Evolutionary conservation across 164 flowering plant species (phyloP).

Genomic region (Hamamelis virginiana): DNA sequence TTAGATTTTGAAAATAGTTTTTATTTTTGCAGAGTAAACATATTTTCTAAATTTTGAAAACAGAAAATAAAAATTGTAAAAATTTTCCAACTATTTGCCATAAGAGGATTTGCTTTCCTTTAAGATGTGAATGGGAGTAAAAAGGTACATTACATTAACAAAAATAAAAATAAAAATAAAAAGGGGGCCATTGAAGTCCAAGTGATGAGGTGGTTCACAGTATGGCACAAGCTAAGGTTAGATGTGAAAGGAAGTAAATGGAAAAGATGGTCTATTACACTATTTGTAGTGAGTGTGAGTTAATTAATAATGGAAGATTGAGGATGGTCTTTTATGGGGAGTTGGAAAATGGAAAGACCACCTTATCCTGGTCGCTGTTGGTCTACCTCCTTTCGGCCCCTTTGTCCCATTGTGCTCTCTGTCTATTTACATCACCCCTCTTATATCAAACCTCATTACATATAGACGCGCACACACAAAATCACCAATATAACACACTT

Average conservation of each 20-base stretch:
- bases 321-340: conserved; percentile 16
- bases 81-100: too few relatives aligned
- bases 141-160: too few relatives aligned
- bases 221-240: too few relatives aligned
- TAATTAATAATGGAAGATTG: neutral
- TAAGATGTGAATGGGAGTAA: too few relatives aligned
- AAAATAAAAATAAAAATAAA: neutral
- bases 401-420: conserved; percentile 31
- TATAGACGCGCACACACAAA: neutral
- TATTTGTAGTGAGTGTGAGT: neutral
- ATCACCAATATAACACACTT: neutral
- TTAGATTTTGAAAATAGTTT: too few relatives aligned
- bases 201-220: neutral
- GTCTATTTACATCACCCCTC: neutral
- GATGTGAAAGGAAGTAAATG: conserved; percentile 6
- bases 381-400: conserved; percentile 40
- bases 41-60: too few relatives aligned
- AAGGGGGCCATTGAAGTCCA: neutral
- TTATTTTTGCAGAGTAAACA: too few relatives aligned
- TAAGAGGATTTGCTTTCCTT: too few relatives aligned
- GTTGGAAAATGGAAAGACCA: conserved; percentile 19
- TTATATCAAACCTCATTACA: too few relatives aligned
- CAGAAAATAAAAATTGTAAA: too few relatives aligned
- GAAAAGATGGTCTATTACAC: neutral
- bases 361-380: conserved; percentile 39